A percentile compares a stretch with the other conserved stretches of the same genome.
Evolutionary conservation across 805 yeast species (phyloP).

Genomic region (Peterozyma xylosa): DNA sequence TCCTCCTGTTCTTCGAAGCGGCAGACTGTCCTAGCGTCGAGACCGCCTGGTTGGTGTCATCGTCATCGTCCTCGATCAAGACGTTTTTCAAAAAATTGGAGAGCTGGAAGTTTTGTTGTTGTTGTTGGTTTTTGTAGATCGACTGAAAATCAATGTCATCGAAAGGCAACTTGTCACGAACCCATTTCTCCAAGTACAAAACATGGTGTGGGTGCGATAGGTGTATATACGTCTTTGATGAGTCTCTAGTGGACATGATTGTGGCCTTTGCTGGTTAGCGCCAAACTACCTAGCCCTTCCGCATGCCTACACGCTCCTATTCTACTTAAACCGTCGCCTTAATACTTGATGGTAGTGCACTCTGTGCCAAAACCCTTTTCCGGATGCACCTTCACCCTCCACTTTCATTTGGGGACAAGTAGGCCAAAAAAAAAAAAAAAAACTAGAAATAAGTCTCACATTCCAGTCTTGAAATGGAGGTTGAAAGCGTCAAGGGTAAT

Average conservation of each 20-base stretch:
- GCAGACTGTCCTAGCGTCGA: slow-evolving; percentile 5
- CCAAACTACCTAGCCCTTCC: too few relatives aligned
- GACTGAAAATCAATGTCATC: slow-evolving; percentile 21
- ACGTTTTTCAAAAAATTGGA: slow-evolving; percentile 6
- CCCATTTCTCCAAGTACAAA: slow-evolving; percentile 24
- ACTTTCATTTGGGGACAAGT: too few relatives aligned
- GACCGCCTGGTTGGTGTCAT: slow-evolving; percentile 3
- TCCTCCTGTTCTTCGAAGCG: slow-evolving; percentile 1
- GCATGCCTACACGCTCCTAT: too few relatives aligned
- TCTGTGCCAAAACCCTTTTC: too few relatives aligned
- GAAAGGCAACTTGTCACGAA: slow-evolving; percentile 18
- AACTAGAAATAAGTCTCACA: too few relatives aligned
- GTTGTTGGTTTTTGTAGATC: slow-evolving; percentile 7
- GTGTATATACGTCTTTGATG: slow-evolving; percentile 19
- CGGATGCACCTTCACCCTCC: too few relatives aligned
- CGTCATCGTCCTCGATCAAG: slow-evolving; percentile 5
- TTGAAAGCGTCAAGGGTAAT: too few relatives aligned
- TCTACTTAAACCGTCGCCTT: too few relatives aligned
- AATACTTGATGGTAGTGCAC: too few relatives aligned
- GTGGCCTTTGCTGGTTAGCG: too few relatives aligned
- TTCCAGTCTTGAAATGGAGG: too few relatives aligned
- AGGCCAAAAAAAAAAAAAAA: too few relatives aligned
- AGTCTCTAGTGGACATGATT: slow-evolving; percentile 15
- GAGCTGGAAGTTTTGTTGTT: slow-evolving; percentile 4
- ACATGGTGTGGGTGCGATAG: slow-evolving; percentile 21